These are phyloP conservation scores for Panellus pusillus DNA, from an alignment of 768 basidiomycete species.

Conservation along the genomic window DNA sequence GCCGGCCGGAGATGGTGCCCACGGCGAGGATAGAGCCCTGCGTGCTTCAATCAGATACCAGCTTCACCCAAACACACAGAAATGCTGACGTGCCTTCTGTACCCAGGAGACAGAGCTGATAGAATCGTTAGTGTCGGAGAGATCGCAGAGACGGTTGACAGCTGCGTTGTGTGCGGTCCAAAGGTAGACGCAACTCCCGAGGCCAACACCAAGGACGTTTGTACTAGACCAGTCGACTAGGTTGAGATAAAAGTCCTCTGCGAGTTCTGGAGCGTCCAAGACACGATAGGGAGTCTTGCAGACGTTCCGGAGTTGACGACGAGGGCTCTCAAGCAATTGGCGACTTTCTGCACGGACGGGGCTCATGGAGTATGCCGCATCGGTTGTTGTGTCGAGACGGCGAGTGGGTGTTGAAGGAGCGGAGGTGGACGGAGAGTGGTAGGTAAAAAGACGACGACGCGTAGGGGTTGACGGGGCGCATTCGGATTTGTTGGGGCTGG, in stretches of 20 bases:
- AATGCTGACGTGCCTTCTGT: conserved; percentile 48
- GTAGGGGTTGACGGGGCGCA: conserved; percentile 51
- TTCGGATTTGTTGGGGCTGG: conserved; percentile 43
- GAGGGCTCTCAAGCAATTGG: conserved; percentile 79
- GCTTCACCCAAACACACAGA: not conserved
- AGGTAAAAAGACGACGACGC: conserved; percentile 65
- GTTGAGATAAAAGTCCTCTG: conserved; percentile 98
- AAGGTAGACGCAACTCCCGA: conserved; percentile 90
- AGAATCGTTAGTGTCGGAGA: conserved; percentile 63
- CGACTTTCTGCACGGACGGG: conserved; percentile 86
- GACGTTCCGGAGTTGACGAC: conserved; percentile 77
- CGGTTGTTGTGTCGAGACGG: conserved; percentile 78
- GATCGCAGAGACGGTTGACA: conserved; percentile 89
- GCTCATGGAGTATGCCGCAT: conserved; percentile 87
- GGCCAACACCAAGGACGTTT: conserved; percentile 91
- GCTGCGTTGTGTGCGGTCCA: conserved; percentile 95
- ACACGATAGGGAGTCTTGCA: conserved; percentile 97
- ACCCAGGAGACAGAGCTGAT: conserved; percentile 94
- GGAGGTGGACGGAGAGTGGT: conserved; percentile 61
- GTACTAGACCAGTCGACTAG: conserved; percentile 96
- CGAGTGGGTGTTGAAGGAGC: conserved; percentile 49
- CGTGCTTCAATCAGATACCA: not conserved
- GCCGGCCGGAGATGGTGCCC: conserved; percentile 83
- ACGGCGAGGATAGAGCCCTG: conserved; percentile 88
- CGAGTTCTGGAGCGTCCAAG: conserved; percentile 93